Conservation (phyloP, 2,329 filamentous ascomycete genomes). For the Cladosporium sp. region DNA sequence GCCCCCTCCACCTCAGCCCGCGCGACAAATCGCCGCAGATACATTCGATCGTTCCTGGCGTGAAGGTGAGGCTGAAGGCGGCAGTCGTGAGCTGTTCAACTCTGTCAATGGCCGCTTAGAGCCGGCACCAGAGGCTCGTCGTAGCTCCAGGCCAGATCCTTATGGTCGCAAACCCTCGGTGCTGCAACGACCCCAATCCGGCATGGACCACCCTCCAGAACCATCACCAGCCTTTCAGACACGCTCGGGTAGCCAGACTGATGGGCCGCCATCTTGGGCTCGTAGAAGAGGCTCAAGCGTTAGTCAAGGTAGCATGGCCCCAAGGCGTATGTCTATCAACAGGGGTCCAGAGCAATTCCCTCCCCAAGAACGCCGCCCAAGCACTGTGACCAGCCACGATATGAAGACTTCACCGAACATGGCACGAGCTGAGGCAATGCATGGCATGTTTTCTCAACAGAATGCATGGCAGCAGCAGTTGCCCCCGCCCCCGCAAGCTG, state of each 20-base stretch:
- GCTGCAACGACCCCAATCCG: constrained; percentile 66
- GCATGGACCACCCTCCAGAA: constrained; percentile 65
- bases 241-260: constrained; percentile 61
- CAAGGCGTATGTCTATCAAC: constrained; percentile 58
- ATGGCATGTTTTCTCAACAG: constrained; percentile 25
- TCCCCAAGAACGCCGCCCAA: constrained; percentile 30
- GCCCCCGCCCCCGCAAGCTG: constrained; percentile 21
- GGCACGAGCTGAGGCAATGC: constrained; percentile 16
- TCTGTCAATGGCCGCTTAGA: constrained; percentile 94
- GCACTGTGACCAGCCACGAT: constrained; percentile 29
- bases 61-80: constrained; percentile 57
- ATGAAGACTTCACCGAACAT: constrained; percentile 28
- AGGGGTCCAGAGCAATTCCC: constrained; percentile 41
- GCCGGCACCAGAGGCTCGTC: constrained; percentile 70
- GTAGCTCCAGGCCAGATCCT: constrained; percentile 62
- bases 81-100: constrained; percentile 78
- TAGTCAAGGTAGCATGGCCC: constrained; percentile 74
- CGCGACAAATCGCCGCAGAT: constrained; percentile 87
- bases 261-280: constrained; percentile 55
- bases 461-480: constrained; percentile 32
- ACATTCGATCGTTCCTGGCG: constrained; percentile 87
- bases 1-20: constrained; percentile 46
- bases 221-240: constrained; percentile 85
- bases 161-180: constrained; percentile 69
- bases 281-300: constrained; percentile 84